Conservation (phyloP, 2,329 filamentous ascomycete species). For the Fusarium vanettenii region DNA sequence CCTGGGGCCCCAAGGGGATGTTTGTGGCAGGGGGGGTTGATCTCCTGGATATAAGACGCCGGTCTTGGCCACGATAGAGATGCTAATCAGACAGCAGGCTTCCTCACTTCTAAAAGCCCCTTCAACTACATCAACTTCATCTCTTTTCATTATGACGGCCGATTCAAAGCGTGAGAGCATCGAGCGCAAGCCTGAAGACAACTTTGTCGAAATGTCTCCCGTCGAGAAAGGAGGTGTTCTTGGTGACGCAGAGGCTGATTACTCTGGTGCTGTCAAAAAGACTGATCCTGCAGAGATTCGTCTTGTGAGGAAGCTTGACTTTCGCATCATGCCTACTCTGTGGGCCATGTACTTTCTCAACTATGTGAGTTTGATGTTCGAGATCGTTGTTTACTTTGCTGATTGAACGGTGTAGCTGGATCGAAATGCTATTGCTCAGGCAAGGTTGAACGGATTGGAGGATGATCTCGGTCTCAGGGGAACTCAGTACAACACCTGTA, state of each 20-base stretch:
- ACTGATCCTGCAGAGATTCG: slow-evolving; percentile 48
- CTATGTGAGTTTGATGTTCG: slow-evolving; percentile 38
- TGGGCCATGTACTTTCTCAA: slow-evolving; percentile 55
- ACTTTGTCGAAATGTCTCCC: slow-evolving; percentile 38
- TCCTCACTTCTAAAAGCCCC: not conserved
- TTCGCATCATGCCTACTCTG: slow-evolving; percentile 51
- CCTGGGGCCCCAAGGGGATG: slow-evolving; percentile 26
- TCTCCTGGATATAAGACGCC: slow-evolving; percentile 11
- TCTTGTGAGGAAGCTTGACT: slow-evolving; percentile 52
- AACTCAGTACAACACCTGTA: slow-evolving; percentile 48
- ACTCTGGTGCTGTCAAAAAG: slow-evolving; percentile 50
- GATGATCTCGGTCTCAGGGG: slow-evolving; percentile 61
- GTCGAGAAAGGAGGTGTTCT: slow-evolving; percentile 39
- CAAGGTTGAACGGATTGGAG: slow-evolving; percentile 64
- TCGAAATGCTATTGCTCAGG: slow-evolving; percentile 67
- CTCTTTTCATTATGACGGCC: slow-evolving; percentile 21
- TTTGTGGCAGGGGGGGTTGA: not conserved
- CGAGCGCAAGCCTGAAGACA: slow-evolving; percentile 40
- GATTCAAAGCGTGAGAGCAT: slow-evolving; percentile 33
- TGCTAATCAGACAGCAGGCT: not conserved
- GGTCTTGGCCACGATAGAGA: not conserved
- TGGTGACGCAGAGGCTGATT: slow-evolving; percentile 41
- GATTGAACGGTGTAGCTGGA: slow-evolving; percentile 51
- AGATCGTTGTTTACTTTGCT: rapidly evolving
- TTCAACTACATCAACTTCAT: not conserved